These are phyloP conservation scores for Candida mattraensis DNA, from an alignment of 805 yeast species.

Conservation along the genomic window DNA sequence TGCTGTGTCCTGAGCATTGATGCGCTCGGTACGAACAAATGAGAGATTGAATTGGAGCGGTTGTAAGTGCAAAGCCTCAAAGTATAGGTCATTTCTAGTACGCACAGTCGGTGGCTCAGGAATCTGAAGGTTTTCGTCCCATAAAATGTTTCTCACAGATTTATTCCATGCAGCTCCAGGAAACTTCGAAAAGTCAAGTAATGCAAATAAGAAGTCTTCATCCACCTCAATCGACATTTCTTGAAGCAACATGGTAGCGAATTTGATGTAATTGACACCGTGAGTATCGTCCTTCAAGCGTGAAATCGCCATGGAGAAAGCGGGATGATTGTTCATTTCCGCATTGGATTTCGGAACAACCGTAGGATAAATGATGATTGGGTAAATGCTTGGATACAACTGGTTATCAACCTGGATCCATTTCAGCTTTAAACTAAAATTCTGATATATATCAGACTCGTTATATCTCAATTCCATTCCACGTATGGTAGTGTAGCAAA, in stretches of 20 bases:
- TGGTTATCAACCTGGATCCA: conserved; percentile 97
- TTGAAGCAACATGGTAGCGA: conserved; percentile 85
- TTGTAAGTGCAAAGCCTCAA: conserved; percentile 89
- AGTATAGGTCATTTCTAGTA: conserved; percentile 71
- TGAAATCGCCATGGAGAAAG: conserved; percentile 82
- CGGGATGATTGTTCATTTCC: conserved; percentile 87
- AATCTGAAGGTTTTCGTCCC: conserved; percentile 61
- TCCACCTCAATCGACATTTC: conserved; percentile 92
- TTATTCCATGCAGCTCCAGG: conserved; percentile 81
- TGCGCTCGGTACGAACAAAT: conserved; percentile 83
- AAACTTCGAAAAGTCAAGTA: conserved; percentile 74
- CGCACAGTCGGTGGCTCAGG: conserved; percentile 67
- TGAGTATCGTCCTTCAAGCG: conserved; percentile 85
- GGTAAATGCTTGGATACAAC: conserved; percentile 81
- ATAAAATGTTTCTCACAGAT: conserved; percentile 39
- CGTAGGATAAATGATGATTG: conserved; percentile 86
- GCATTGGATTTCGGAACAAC: conserved; percentile 80
- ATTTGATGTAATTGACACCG: conserved; percentile 87
- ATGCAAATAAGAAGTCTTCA: conserved; percentile 84
- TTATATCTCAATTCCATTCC: conserved; percentile 81
- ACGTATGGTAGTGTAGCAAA: conserved; percentile 77
- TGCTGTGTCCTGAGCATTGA: conserved; percentile 59
- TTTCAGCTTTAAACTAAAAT: conserved; percentile 74
- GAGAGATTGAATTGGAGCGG: conserved; percentile 88
- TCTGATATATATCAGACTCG: conserved; percentile 83